Evolutionary conservation across 805 yeast genomes (phyloP), one percentile per base, ranked within the genome.

Genomic region (Saturnispora galanensis): DNA sequence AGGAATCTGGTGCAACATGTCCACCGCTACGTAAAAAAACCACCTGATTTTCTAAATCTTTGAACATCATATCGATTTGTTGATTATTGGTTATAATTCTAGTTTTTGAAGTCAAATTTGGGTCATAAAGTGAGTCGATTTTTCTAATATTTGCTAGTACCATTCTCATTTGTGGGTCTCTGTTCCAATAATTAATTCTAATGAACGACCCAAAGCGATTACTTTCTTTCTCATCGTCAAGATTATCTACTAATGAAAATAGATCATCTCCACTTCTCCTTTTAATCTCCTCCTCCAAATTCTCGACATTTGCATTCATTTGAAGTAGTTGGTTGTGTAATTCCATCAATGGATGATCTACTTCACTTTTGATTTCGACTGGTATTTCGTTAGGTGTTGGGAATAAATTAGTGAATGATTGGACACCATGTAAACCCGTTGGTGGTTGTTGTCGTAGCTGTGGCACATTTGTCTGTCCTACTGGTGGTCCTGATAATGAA

Each of bases 41-140:
- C 15, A 32, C 33, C 36, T 38, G 34, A 32, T 34, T 45, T 31
- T 31, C 50, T 36, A 48, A 46, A 11, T 47, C 51, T 32, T 47
- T 47, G 21, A 47, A 39, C 13, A 45, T 35, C 18, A 41, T 32
- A 31, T 36, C 29, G 30, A 7, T 21, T 10, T 28, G 28, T 9
- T 34, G 17, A 38, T 29, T 18, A 10, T 28, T 18, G 8, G 17
- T 12, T n/a, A 29, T 35, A 12, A 28, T 3, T 15, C 30, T 18
- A 40, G 18, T 21, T 34, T 11, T 15, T 12, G 17, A 17, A 21
- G 30, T 11, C 30, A 28, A 15, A 29, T n/a, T 38, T 2, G 32
- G 12, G 10, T 37, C 30, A 31, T 21, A 10, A 15, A 5, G 16
- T 28, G 6, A 3, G 3, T 17, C 18, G 11, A 29, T 42, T 12